Evolutionary conservation across 805 yeast genomes (phyloP), one percentile per base, ranked within the genome.

Genomic region (Ogataea pignaliae): DNA sequence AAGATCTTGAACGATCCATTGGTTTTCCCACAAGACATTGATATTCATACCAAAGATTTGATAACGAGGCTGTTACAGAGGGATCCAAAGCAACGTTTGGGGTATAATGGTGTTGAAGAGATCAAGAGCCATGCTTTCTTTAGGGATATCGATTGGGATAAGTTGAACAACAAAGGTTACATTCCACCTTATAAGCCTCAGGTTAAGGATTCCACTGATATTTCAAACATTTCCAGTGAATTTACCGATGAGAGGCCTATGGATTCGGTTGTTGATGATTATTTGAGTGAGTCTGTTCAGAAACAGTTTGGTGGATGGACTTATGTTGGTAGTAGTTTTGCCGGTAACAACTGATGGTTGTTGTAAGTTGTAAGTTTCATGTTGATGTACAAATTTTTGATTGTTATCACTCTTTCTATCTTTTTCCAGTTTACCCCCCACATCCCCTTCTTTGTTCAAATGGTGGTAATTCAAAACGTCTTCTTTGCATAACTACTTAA

Each of bases 261-360:
- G 53, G 99, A 93, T 63, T 86, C 96, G 49, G 97, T 93, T 11
- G 97, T 90, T 14, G 95, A 90, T 62, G 95, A 88, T 59, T 88
- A 78, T 54, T 74, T 93, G 50, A 86, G 95, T 58, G 98, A 89
- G 55, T 80, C 90, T 56, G 97, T 93, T n/a, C 99, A 93, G 66
- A 81, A 85, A 61, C 98, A 93, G 68, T 93, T 93, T 72, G 98
- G 97, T 38, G 98, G 99, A 7, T 93, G 99, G 99, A 91, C 98
- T 2, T 91, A 90, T 65, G 87, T 83, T 39, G 95, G 93, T 2
- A 60, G 63, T 38, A 60, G 65, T 43, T 63, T 56, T 34, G 44
- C 35, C 5, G 40, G 26, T 7, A 21, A 21, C 26, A 21, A 7
- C 26, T 21, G 26, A 21, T 21, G 26, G 4, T 21, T 21, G 26